Base-by-base conservation (phyloP, 768 basidiomycete genomes). In the Lentinus tigrinus region DNA sequence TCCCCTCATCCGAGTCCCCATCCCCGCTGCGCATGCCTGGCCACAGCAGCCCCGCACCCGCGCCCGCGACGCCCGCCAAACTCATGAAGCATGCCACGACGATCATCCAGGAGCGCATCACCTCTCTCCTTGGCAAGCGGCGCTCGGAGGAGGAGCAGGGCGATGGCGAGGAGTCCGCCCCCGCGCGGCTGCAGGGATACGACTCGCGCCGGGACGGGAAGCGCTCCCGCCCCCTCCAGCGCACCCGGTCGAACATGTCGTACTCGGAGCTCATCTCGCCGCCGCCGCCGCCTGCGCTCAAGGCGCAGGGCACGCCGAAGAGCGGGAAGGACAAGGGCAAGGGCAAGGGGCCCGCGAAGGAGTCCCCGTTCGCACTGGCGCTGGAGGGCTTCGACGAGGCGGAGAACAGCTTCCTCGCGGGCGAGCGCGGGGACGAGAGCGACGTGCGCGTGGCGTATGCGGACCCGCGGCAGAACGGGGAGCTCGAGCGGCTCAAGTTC, bases 71-170 rank as follows among this genome's bases (percentile, higher is more conserved):
- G n/a, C 68, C 67, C 7, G 36, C 46, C 42, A 66, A 60, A 52
- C 47, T 66, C 1, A 52, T 54, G 0, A 80, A 75, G 40, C 71
- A 77, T 24, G 55, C 66, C 63, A 75, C 84, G n/a, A 81, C 76
- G 63, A 86, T 81, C 17, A 73, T 91, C 21, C 82, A 88, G 60
- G 85, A 89, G 62, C 87, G 83, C 58, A 82, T 91, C 48, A 82
- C 84, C 5, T 81, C 82, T 21, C 70, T 91, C 54, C n/a, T n/a
- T n/a, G 89, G 89, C 9, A 92, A 93, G 69, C 78, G 89, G 9
- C 76, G 77, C 10, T 72, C 78, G 0, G 72, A 74, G 3, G 69
- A 67, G 43, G 64, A 64, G 7, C 67, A 64, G 26, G 34, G 36
- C 19, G 43, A 34, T 23, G 60, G 52, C 11, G 19, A 31, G 31